Conservation (phyloP, 2,329 filamentous ascomycete species). For the Fusarium buharicum region DNA sequence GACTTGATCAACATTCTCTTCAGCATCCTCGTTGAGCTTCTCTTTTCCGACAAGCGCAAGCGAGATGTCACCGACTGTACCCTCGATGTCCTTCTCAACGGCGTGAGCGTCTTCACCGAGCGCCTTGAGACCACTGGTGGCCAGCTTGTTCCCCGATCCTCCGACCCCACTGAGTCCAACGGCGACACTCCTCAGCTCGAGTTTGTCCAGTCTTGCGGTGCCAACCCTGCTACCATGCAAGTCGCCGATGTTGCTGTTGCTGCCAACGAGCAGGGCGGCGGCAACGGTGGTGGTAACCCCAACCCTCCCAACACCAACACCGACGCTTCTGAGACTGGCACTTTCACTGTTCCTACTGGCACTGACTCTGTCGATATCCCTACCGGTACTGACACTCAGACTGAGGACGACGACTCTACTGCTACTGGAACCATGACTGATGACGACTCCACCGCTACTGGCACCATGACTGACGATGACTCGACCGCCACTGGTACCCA, state of each 20-base stretch:
- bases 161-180: rapidly evolving
- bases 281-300: not conserved
- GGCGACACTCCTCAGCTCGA: not conserved
- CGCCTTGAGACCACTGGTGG: not conserved
- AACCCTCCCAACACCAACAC: not conserved
- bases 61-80: constrained; percentile 14
- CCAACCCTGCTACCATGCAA: not conserved
- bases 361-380: constrained; percentile 3
- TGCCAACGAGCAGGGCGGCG: constrained; percentile 45
- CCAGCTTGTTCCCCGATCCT: not conserved
- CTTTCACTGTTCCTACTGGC: constrained; percentile 33
- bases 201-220: constrained; percentile 27
- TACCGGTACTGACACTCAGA: constrained; percentile 18
- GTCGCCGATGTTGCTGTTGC: constrained; percentile 12
- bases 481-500: constrained; percentile 1
- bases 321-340: not conserved
- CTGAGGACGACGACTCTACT: constrained; percentile 20
- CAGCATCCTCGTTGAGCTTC: not conserved
- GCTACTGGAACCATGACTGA: not conserved
- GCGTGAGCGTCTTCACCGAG: not conserved
- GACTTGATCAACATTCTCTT: constrained; percentile 17
- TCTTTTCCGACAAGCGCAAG: not conserved
- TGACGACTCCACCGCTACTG: constrained; percentile 44
- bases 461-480: not conserved
- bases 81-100: constrained; percentile 2